phyloP scores from a whole-genome alignment of 2,329 filamentous ascomycete genomes.

The Pleoardoris graminearum region DNA sequence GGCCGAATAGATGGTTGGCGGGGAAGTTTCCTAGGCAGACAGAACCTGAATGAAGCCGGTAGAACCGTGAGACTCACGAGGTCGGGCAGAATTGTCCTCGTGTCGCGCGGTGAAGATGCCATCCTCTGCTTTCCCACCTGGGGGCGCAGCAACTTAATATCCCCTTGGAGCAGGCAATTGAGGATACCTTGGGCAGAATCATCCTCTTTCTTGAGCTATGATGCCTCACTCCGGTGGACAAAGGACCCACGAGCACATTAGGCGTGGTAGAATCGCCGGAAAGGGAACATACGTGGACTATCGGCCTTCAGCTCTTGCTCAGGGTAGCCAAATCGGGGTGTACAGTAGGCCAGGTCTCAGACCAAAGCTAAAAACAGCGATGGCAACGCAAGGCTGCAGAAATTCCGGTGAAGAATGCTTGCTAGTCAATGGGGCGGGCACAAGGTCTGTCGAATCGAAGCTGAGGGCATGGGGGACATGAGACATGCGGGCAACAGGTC shows the following conservation, averaged over 20 bases:
- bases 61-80: neutral
- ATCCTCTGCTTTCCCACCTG: neutral
- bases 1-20: neutral
- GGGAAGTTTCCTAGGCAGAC: conserved; percentile 5
- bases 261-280: neutral
- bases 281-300: neutral
- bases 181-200: neutral
- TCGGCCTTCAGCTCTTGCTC: neutral
- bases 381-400: conserved; percentile 12
- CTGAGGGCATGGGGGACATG: neutral
- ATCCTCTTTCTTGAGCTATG: neutral
- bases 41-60: neutral
- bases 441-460: neutral
- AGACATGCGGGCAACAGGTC: neutral
- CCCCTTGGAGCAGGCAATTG: neutral
- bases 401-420: conserved; percentile 8
- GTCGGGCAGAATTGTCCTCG: conserved; percentile 10
- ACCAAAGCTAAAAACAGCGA: conserved; percentile 5
- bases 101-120: conserved; percentile 7
- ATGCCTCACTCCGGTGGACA: neutral
- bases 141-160: conserved; percentile 18
- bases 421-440: conserved; percentile 13
- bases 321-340: neutral
- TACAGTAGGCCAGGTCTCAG: neutral
- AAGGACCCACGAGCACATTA: neutral